Evolutionary conservation across 2,329 filamentous ascomycete genomes (phyloP).

Genomic region (Chrysoporthe austroafricana): DNA sequence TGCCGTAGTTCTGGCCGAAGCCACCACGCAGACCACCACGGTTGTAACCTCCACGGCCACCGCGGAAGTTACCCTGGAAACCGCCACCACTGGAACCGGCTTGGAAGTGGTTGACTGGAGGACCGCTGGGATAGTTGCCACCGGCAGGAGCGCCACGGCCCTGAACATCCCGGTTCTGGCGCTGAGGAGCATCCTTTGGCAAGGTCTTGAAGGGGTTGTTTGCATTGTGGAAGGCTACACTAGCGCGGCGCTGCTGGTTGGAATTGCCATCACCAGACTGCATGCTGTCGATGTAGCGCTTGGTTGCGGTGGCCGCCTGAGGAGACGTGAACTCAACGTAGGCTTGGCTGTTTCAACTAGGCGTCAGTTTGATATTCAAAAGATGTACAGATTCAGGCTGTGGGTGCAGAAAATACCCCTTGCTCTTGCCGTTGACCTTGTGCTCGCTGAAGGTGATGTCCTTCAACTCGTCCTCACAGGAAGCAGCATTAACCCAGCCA

Average conservation of each 20-base stretch:
- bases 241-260: conserved; percentile 63
- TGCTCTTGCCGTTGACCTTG: conserved; percentile 98
- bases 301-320: conserved; percentile 83
- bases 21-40: conserved; percentile 52
- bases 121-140: conserved; percentile 48
- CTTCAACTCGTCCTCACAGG: conserved; percentile 81
- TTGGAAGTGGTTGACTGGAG: conserved; percentile 40
- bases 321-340: conserved; percentile 84
- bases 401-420: conserved; percentile 68
- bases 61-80: conserved; percentile 46
- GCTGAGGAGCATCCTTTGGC: conserved; percentile 82
- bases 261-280: conserved; percentile 52
- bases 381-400: background rate
- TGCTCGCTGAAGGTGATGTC: conserved; percentile 98
- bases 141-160: conserved; percentile 54
- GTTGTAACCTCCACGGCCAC: conserved; percentile 55
- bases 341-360: conserved; percentile 58
- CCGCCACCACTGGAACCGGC: conserved; percentile 47
- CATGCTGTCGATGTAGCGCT: conserved; percentile 76
- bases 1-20: conserved; percentile 50
- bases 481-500: conserved; percentile 80
- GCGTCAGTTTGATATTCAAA: background rate
- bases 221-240: conserved; percentile 75
- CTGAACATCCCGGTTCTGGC: conserved; percentile 66
- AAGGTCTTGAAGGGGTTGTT: conserved; percentile 89